Evolutionary conservation across 78 protist genomes (phyloP).

Genomic region (Dictyostelium citrinum): DNA sequence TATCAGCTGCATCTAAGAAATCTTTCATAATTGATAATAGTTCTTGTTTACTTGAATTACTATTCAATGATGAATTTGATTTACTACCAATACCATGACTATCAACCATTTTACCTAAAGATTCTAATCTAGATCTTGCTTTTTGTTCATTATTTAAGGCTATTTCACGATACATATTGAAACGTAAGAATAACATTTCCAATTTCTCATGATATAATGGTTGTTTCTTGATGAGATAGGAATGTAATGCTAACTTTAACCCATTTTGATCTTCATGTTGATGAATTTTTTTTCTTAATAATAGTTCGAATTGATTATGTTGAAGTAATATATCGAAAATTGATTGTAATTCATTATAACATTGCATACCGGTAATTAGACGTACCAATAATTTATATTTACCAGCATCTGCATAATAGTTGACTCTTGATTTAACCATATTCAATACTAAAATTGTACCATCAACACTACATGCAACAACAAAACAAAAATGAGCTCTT

Average conservation of each 20-base stretch:
- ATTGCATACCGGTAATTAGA: constrained; percentile 68
- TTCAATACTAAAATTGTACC: constrained; percentile 62
- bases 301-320: constrained; percentile 75
- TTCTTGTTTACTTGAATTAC: constrained; percentile 19
- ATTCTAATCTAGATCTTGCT: constrained; percentile 17
- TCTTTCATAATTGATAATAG: constrained; percentile 21
- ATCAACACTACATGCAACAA: constrained; percentile 69
- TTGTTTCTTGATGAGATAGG: constrained; percentile 70
- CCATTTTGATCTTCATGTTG: constrained; percentile 75
- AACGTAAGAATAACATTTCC: constrained; percentile 76
- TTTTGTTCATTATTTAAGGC: constrained; percentile 42
- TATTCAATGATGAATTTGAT: background rate
- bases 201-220: constrained; percentile 67
- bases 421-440: constrained; percentile 42
- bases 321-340: constrained; percentile 61
- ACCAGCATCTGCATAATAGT: constrained; percentile 53
- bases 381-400: constrained; percentile 60
- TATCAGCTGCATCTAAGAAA: constrained; percentile 71
- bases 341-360: constrained; percentile 65
- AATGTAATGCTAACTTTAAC: constrained; percentile 48
- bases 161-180: constrained; percentile 80
- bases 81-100: background rate
- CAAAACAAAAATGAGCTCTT: constrained; percentile 79
- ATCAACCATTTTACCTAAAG: background rate
- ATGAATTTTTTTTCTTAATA: constrained; percentile 70